Evolutionary conservation across 1,284 basidiomycete genomes (phyloP).

Genomic region (Leccinum subrobustum): DNA sequence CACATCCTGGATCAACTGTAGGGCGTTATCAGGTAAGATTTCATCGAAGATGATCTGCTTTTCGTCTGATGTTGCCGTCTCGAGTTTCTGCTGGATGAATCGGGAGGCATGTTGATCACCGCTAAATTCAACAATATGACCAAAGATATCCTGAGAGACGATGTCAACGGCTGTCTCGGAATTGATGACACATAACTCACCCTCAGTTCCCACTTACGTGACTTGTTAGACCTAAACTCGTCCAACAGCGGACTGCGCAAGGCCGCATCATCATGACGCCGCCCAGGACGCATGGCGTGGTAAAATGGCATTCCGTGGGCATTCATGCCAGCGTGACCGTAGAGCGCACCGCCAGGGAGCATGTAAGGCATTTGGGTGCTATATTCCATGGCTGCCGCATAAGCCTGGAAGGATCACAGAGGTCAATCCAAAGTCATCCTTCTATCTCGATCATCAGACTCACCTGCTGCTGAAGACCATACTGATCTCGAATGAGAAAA

Average conservation of each 20-base stretch:
- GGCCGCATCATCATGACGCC: constrained; percentile 42
- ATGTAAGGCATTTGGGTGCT: constrained; percentile 47
- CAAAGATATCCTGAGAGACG: constrained; percentile 71
- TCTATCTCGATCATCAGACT: constrained; percentile 36
- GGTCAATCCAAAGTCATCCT: constrained; percentile 42
- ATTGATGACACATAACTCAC: constrained; percentile 41
- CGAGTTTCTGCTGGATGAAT: constrained; percentile 86
- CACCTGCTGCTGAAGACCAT: constrained; percentile 51
- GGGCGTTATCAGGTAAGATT: constrained; percentile 75
- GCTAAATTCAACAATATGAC: constrained; percentile 90
- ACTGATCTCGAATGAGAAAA: constrained; percentile 35
- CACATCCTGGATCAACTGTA: constrained; percentile 88
- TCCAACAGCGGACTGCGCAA: constrained; percentile 75
- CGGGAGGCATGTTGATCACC: constrained; percentile 93
- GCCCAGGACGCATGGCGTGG: constrained; percentile 40
- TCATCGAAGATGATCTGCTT: constrained; percentile 88
- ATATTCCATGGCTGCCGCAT: constrained; percentile 46
- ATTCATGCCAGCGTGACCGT: constrained; percentile 35
- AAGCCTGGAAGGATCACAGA: constrained; percentile 43
- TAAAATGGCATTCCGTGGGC: constrained; percentile 38
- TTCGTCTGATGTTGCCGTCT: constrained; percentile 74
- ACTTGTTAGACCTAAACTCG: constrained; percentile 82
- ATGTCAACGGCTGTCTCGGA: constrained; percentile 7
- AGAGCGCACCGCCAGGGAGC: constrained; percentile 44
- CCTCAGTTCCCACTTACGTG: constrained; percentile 76